Evolutionary conservation across 805 yeast species (phyloP), one percentile per base, ranked within the genome.

Genomic region (Cyberlindnera xishuangbannaensis): DNA sequence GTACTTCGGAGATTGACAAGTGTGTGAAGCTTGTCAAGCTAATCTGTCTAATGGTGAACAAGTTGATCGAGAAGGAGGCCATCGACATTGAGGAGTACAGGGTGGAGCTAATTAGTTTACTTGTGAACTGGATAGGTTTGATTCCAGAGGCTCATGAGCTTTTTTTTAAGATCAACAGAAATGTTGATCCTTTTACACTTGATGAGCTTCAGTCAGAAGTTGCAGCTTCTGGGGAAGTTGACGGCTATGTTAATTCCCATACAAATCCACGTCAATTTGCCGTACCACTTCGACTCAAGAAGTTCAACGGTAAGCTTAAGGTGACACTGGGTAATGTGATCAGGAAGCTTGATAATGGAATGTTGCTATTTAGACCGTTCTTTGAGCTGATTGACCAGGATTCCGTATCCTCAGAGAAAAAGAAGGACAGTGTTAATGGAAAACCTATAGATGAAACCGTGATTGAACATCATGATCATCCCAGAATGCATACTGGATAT

Each of bases 101-200:
- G 7, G 65, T 73, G 34, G 85, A 78, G 43, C 51, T 81, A 15
- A 81, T 77, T 44, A 67, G 74, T 7, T 58, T 81, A 22, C 56
- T 81, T 30, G 65, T 81, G 41, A 72, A 70, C 35, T 79, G 85
- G 84, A 71, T 80, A 22, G 78, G 81, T 5, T 61, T 61, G 3
- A 42, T 76, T 1, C 78, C 81, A 0, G 83, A 76, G 33, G 86
- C 87, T 1, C 64, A 78, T 40, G 70, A 67, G 27, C 47, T 81
- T 5, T 79, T 72, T 44, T 75, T 74, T 40, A 46, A 40, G 34
- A 44, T 63, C 18, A 62, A 60, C 22, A 37, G 39, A 11, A 41
- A 40, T 9, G 30, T 27, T 3, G 33, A 36, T 15, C 35, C 34
- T 11, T 25, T 31, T 8, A 39, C 32, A 2, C 10, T 23, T 14